Conservation (phyloP, 2,329 filamentous ascomycete genomes). For the Aspergillus novoparasiticus region DNA sequence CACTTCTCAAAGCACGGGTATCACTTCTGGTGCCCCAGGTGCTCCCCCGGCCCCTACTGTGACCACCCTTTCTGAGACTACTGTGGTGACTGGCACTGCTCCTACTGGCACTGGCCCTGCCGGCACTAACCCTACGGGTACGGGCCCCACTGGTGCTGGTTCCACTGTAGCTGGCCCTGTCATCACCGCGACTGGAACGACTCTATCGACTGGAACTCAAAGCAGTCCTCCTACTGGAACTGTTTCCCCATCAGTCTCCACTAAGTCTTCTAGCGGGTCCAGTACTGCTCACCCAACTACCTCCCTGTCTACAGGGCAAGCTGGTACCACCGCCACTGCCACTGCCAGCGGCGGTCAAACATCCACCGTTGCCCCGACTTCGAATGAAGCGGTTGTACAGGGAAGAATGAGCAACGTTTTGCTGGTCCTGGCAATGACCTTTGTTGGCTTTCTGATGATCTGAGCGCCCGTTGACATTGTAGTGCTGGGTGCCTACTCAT, state of each 20-base stretch:
- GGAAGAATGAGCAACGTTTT: not conserved
- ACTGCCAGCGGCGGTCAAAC: slow-evolving; percentile 9
- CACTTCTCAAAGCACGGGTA: slow-evolving; percentile 2
- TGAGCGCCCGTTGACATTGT: not conserved
- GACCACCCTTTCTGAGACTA: slow-evolving; percentile 3
- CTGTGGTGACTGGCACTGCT: slow-evolving; percentile 1
- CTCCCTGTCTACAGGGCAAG: slow-evolving; percentile 4
- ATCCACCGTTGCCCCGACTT: slow-evolving; percentile 17
- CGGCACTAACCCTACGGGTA: not conserved
- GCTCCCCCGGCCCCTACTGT: slow-evolving; percentile 1
- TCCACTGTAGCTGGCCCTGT: slow-evolving; percentile 5
- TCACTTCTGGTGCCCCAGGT: slow-evolving; percentile 3
- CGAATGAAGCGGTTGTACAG: slow-evolving; percentile 21
- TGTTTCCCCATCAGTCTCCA: not conserved
- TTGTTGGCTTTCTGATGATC: slow-evolving; percentile 8
- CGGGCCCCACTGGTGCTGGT: not conserved
- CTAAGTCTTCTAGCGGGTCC: not conserved
- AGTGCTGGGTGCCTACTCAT: not conserved
- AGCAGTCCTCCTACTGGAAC: not conserved
- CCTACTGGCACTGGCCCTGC: not conserved
- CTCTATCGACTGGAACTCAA: slow-evolving; percentile 1
- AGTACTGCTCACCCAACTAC: not conserved
- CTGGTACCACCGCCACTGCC: slow-evolving; percentile 4
- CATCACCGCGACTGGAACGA: not conserved
- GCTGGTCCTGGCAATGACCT: slow-evolving; percentile 8